Conservation (phyloP, 2,329 filamentous ascomycete species). For the Phoma herbarum region DNA sequence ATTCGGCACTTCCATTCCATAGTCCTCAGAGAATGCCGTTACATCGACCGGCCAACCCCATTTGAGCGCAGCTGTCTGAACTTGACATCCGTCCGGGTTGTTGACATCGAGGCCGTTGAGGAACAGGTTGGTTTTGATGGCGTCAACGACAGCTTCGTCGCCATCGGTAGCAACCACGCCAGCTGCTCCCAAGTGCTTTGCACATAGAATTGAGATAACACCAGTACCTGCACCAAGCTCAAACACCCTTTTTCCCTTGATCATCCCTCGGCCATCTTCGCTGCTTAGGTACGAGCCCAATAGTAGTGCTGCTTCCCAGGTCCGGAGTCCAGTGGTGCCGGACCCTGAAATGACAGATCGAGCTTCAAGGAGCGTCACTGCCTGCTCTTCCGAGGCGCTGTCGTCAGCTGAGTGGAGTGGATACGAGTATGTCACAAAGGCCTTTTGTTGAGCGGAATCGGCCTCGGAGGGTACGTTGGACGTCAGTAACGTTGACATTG, state of each 20-base stretch:
- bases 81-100: constrained; percentile 26
- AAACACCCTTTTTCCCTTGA: constrained; percentile 67
- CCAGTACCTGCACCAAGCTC: constrained; percentile 82
- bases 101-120: constrained; percentile 70
- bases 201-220: constrained; percentile 76
- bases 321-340: constrained; percentile 78
- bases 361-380: constrained; percentile 73
- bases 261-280: constrained; percentile 54
- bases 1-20: constrained; percentile 61
- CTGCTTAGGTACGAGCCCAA: constrained; percentile 71
- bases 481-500: constrained; percentile 71
- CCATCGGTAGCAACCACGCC: constrained; percentile 77
- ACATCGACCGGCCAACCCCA: constrained; percentile 71
- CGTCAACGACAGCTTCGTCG: constrained; percentile 74
- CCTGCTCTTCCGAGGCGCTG: constrained; percentile 31
- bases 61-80: constrained; percentile 65
- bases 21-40: constrained; percentile 65
- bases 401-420: constrained; percentile 31
- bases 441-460: constrained; percentile 73
- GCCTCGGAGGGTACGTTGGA: constrained; percentile 70
- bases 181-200: constrained; percentile 68
- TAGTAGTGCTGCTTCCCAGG: constrained; percentile 82
- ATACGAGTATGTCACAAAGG: constrained; percentile 75
- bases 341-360: constrained; percentile 72
- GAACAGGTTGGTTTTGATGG: constrained; percentile 72